These are phyloP conservation scores for Beauveria asiatica DNA, from an alignment of 2,329 filamentous ascomycete genomes.

Conservation along the genomic window DNA sequence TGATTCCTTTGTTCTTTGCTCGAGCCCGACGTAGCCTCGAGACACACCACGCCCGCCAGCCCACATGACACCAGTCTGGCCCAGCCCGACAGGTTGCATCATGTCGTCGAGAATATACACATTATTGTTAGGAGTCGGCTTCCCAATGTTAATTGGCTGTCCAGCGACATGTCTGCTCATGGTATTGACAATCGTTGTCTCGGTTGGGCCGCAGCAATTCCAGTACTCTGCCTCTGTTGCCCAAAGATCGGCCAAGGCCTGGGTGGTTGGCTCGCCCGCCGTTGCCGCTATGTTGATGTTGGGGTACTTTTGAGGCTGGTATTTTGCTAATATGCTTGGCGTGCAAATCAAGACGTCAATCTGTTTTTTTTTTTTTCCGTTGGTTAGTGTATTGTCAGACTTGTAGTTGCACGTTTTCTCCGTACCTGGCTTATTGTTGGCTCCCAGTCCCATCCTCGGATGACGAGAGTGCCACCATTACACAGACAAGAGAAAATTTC, in stretches of 20 bases:
- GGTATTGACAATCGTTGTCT: constrained; percentile 52
- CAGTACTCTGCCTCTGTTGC: constrained; percentile 38
- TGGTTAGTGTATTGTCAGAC: neutral
- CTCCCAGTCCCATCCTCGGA: constrained; percentile 42
- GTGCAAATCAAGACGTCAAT: constrained; percentile 47
- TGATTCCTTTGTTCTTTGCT: constrained; percentile 38
- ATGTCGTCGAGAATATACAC: constrained; percentile 46
- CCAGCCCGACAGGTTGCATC: constrained; percentile 34
- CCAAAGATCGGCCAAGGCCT: constrained; percentile 49
- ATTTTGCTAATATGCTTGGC: constrained; percentile 44
- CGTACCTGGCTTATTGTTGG: constrained; percentile 36
- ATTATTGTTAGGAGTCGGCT: constrained; percentile 47
- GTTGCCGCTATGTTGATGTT: constrained; percentile 45
- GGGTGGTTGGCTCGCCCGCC: constrained; percentile 45
- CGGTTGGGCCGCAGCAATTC: constrained; percentile 53
- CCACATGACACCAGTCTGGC: constrained; percentile 46
- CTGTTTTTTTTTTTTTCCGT: constrained; percentile 18
- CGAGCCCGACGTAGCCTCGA: constrained; percentile 46
- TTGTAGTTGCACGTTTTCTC: neutral
- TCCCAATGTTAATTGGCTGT: constrained; percentile 42
- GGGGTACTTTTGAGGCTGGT: constrained; percentile 36
- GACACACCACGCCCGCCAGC: constrained; percentile 47
- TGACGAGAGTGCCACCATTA: constrained; percentile 48
- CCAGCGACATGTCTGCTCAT: constrained; percentile 42
- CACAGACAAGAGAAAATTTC: constrained; percentile 49